Base-by-base conservation (phyloP, 352 stramenopile species). In the Albugo laibachii region DNA sequence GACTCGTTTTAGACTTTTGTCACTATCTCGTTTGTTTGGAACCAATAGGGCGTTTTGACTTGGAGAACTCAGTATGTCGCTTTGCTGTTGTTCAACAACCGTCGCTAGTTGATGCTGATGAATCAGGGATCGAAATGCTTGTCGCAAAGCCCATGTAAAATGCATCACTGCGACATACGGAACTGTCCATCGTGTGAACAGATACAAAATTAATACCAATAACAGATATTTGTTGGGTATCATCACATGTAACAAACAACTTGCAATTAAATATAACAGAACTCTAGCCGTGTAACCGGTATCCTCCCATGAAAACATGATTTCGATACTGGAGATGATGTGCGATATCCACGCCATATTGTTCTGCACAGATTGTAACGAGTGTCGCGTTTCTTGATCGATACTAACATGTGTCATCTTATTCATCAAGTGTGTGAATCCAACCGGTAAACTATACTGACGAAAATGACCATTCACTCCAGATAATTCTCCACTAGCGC, bases 401-500 rank as follows among this genome's bases (percentile, higher is more conserved):
- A 85, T 82, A 18, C 71, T 89, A 20, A 89, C 73, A 48, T 86
- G 73, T 2, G 76, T 86, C 76, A 89, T 89, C 55, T 89, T 89
- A 66, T 89, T 85, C 71, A 85, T 89, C 41, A 89, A 50, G 48
- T 86, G 73, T 47, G 81, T 82, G 55, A 89, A 85, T n/a, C 76
- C 73, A 12, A 71, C 70, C 11, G 76, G 76, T 6, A 89, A 56
- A 36, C 77, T 82, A 57, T 86, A 89, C 59, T 84, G 70, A 6
- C 73, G 69, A 43, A 83, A 82, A 41, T 75, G 69, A 2, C 60
- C 57, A 24, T 57, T 66, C 24, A 27, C 15, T 13, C 38, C 38
- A n/a, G 61, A 55, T 21, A 54, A 49, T 38, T 49, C 15, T 24
- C 16, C 20, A 27, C 49, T 19, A 0, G 81, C 66, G 42, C 79